Percentiles rank a stretch among this genome's conserved stretches.
Evolutionary conservation across 2,329 filamentous ascomycete genomes (phyloP).

Genomic region (Fusarium goolgardi): DNA sequence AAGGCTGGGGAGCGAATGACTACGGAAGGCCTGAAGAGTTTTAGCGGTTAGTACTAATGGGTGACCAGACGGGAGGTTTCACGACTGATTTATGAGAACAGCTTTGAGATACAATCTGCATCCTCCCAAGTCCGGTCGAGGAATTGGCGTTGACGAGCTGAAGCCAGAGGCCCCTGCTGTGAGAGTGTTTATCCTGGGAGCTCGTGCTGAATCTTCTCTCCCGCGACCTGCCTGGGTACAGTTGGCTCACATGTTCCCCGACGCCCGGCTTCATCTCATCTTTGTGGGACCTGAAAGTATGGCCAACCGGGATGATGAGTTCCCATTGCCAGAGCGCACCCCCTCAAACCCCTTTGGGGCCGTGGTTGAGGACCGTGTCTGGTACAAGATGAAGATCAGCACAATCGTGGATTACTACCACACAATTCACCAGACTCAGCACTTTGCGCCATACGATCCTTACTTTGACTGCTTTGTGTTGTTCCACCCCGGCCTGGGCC

Average conservation of each 20-base stretch:
- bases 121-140: slow-evolving; percentile 82
- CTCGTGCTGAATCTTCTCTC: slow-evolving; percentile 95
- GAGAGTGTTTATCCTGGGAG: slow-evolving; percentile 91
- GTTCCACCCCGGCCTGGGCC: slow-evolving; percentile 96
- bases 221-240: slow-evolving; percentile 95
- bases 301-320: slow-evolving; percentile 92
- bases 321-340: slow-evolving; percentile 88
- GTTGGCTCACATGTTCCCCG: slow-evolving; percentile 93
- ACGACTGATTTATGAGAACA: slow-evolving; percentile 50
- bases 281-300: slow-evolving; percentile 98
- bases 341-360: slow-evolving; percentile 90
- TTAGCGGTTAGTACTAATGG: slow-evolving; percentile 75
- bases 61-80: background rate
- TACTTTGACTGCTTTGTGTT: slow-evolving; percentile 98
- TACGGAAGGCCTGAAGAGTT: slow-evolving; percentile 89
- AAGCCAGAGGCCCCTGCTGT: slow-evolving; percentile 88
- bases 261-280: slow-evolving; percentile 87
- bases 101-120: slow-evolving; percentile 94
- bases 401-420: slow-evolving; percentile 99
- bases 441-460: slow-evolving; percentile 94
- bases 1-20: slow-evolving; percentile 81
- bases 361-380: slow-evolving; percentile 91
- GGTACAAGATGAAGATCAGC: slow-evolving; percentile 92
- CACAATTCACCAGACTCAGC: slow-evolving; percentile 88
- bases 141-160: slow-evolving; percentile 79